A percentile compares a stretch with the other conserved stretches of the same genome.
Conservation (phyloP, 495 filamentous ascomycete species). For the Penicillium mononematosum region DNA sequence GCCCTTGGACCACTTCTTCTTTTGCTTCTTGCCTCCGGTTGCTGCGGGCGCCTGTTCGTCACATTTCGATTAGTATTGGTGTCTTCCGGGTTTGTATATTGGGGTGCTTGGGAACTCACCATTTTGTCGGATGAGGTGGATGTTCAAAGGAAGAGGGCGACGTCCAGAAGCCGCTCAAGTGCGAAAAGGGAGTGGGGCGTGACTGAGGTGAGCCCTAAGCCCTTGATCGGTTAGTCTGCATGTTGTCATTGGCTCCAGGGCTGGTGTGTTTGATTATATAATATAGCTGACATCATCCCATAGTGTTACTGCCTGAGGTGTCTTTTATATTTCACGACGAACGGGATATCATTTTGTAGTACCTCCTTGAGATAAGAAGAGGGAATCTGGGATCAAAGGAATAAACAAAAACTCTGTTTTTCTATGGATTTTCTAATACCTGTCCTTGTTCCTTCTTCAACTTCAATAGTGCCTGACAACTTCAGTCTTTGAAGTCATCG, state of each 20-base stretch:
- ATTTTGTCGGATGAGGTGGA: slow-evolving; percentile 53
- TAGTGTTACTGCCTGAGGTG: background rate
- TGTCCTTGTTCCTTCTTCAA: background rate
- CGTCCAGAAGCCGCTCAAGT: slow-evolving; percentile 34
- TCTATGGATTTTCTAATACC: background rate
- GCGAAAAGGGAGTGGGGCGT: slow-evolving; percentile 52
- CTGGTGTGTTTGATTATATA: slow-evolving; percentile 1
- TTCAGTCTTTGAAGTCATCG: background rate
- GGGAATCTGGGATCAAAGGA: background rate
- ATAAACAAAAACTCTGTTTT: background rate
- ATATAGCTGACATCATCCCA: slow-evolving; percentile 4
- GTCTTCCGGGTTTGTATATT: background rate
- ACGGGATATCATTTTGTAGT: background rate
- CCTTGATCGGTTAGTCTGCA: slow-evolving; percentile 31
- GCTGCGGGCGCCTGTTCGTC: slow-evolving; percentile 67
- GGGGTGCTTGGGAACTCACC: slow-evolving; percentile 36
- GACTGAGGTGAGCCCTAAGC: slow-evolving; percentile 48
- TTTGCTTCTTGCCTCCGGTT: slow-evolving; percentile 91
- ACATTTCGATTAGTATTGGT: slow-evolving; percentile 26
- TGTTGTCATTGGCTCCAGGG: slow-evolving; percentile 14
- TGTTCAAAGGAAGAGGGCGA: slow-evolving; percentile 44
- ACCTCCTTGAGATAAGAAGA: background rate
- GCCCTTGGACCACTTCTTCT: slow-evolving; percentile 99
- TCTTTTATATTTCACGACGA: background rate
- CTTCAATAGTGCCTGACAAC: background rate